Conservation (phyloP, 495 filamentous ascomycete genomes). For the Hypoxylon lienhwacheense region DNA sequence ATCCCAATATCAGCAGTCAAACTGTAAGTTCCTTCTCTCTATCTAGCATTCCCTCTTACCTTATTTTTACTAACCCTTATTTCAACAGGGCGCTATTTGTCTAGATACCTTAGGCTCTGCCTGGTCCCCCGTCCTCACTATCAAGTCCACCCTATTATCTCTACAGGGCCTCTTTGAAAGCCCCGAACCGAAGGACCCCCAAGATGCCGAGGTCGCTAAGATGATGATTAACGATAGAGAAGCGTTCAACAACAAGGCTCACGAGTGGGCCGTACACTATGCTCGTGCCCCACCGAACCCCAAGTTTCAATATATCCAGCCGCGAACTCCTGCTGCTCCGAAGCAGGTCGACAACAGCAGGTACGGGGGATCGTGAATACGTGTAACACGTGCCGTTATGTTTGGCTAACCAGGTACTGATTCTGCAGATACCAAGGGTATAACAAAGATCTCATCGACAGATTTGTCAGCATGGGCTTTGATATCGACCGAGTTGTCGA, state of each 20-base stretch:
- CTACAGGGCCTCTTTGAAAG: slow-evolving; percentile 90
- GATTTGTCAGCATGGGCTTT: slow-evolving; percentile 94
- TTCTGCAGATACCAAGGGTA: slow-evolving; percentile 79
- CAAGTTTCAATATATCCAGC: slow-evolving; percentile 27
- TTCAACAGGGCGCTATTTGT: slow-evolving; percentile 87
- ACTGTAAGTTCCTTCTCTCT: slow-evolving; percentile 64
- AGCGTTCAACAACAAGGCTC: slow-evolving; percentile 78
- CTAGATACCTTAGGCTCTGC: slow-evolving; percentile 87
- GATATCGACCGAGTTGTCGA: slow-evolving; percentile 84
- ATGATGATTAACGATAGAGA: slow-evolving; percentile 82
- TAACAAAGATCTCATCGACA: slow-evolving; percentile 79
- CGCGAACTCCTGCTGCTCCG: slow-evolving; percentile 16
- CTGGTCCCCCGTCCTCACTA: slow-evolving; percentile 94
- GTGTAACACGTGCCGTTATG: no score
- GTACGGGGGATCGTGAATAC: no score
- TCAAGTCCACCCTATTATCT: slow-evolving; percentile 92
- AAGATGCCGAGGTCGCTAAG: slow-evolving; percentile 91
- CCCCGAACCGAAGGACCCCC: slow-evolving; percentile 94
- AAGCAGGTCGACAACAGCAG: slow-evolving; percentile 42
- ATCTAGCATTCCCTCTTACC: not conserved
- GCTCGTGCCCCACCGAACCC: slow-evolving; percentile 72
- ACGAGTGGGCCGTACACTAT: slow-evolving; percentile 86
- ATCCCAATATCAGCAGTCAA: slow-evolving; percentile 94
- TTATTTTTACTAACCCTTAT: not conserved
- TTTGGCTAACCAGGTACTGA: slow-evolving; percentile 1